These are phyloP conservation scores for Myxozyma vanderwaltii DNA, from an alignment of 805 yeast species.

Conservation along the genomic window DNA sequence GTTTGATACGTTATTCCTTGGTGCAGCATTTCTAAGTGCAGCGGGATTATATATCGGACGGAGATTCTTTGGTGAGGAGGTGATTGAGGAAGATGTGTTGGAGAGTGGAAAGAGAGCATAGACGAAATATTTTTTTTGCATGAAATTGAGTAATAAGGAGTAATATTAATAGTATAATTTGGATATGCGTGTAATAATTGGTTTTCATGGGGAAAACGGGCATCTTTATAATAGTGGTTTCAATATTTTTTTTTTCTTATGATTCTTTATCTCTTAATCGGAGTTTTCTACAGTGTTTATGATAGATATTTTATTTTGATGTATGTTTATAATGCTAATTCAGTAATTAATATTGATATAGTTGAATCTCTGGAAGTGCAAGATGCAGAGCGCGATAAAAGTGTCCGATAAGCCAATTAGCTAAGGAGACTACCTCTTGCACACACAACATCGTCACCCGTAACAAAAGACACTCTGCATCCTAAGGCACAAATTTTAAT, in stretches of 20 bases:
- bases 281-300: slow-evolving; percentile 4
- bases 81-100: slow-evolving; percentile 29
- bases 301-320: not conserved
- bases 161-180: not conserved
- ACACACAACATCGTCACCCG: no score
- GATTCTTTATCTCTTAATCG: not conserved
- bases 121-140: not conserved
- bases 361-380: not conserved
- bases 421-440: no score
- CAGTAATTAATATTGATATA: not conserved
- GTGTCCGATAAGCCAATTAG: no score
- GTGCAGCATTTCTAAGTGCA: slow-evolving; percentile 40
- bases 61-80: slow-evolving; percentile 25
- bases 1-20: slow-evolving; percentile 44
- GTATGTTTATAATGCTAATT: not conserved
- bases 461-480: no score
- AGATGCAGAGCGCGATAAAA: no score
- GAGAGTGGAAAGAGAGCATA: slow-evolving; percentile 34
- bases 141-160: not conserved
- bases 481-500: no score
- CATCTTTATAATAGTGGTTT: not conserved
- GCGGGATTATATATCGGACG: slow-evolving; percentile 35
- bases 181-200: not conserved
- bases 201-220: not conserved
- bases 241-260: not conserved